Percentiles rank a stretch among this genome's conserved stretches.
Evolutionary conservation across 176 grass and related monocot genomes (phyloP).

Genomic region (Chrysopogon serrulatus): DNA sequence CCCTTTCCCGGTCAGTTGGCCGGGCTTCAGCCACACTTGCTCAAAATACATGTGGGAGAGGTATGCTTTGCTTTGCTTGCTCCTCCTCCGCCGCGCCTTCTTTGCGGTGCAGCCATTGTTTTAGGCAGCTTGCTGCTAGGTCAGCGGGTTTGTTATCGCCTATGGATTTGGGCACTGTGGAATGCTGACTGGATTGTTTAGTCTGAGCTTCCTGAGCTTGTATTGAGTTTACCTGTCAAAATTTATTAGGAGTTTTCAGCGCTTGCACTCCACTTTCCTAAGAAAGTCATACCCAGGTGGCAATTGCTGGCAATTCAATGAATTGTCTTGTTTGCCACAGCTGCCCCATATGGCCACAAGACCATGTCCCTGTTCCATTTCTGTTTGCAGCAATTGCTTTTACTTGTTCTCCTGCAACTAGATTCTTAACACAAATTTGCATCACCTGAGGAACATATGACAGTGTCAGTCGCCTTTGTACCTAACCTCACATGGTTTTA

Average conservation of each 20-base stretch:
- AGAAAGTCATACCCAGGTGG: not conserved
- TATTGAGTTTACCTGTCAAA: not conserved
- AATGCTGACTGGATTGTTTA: not conserved
- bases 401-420: not conserved
- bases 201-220: not conserved
- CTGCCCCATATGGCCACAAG: not conserved
- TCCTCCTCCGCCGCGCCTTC: too few relatives aligned
- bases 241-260: not conserved
- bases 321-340: not conserved
- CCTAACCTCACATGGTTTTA: not conserved
- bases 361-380: not conserved
- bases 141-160: not conserved
- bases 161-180: not conserved
- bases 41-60: slow-evolving; percentile 38
- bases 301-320: not conserved
- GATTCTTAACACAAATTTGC: not conserved
- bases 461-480: not conserved
- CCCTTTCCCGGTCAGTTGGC: not conserved
- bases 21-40: slow-evolving; percentile 37
- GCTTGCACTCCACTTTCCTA: not conserved
- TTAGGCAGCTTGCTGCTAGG: not conserved
- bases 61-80: slow-evolving; percentile 5
- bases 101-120: not conserved
- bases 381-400: not conserved
- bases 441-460: not conserved